Evolutionary conservation across 2,329 filamentous ascomycete genomes (phyloP).

Genomic region (Botrytis porri): DNA sequence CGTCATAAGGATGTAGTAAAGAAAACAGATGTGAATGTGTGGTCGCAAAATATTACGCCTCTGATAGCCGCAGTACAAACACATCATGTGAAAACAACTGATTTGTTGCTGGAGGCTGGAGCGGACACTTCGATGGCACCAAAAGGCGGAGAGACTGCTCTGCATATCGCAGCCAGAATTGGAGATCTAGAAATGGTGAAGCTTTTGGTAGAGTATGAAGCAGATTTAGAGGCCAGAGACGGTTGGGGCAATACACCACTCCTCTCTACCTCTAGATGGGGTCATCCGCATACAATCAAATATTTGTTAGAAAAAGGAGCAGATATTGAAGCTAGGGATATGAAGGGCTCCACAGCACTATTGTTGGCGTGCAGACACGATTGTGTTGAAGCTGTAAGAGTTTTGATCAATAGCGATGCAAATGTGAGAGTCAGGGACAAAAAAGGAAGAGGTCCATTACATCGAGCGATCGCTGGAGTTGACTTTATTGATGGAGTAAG

Average conservation of each 20-base stretch:
- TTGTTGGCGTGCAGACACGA: slow-evolving; percentile 26
- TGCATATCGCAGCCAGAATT: slow-evolving; percentile 22
- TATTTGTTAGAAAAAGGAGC: slow-evolving; percentile 24
- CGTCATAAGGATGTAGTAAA: slow-evolving; percentile 5
- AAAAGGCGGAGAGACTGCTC: slow-evolving; percentile 21
- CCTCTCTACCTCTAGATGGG: slow-evolving; percentile 22
- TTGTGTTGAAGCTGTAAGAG: slow-evolving; percentile 20
- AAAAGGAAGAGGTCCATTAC: slow-evolving; percentile 24
- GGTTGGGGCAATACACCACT: slow-evolving; percentile 25
- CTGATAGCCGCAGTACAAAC: slow-evolving; percentile 26
- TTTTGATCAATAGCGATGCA: slow-evolving; percentile 23
- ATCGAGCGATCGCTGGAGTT: slow-evolving; percentile 26
- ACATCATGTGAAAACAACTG: slow-evolving; percentile 25
- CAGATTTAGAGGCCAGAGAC: slow-evolving; percentile 23
- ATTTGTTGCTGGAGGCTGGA: slow-evolving; percentile 24
- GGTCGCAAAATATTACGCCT: slow-evolving; percentile 24
- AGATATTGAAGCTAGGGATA: slow-evolving; percentile 22
- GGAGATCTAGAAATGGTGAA: slow-evolving; percentile 25
- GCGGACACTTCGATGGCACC: slow-evolving; percentile 24
- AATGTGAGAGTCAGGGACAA: slow-evolving; percentile 23
- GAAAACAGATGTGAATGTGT: slow-evolving; percentile 21
- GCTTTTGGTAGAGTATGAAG: slow-evolving; percentile 20
- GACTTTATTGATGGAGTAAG: slow-evolving; percentile 22
- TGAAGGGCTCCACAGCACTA: slow-evolving; percentile 25
- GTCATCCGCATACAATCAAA: slow-evolving; percentile 21